Conservation (phyloP, 768 basidiomycete genomes). For the Myochromella boudieri region DNA sequence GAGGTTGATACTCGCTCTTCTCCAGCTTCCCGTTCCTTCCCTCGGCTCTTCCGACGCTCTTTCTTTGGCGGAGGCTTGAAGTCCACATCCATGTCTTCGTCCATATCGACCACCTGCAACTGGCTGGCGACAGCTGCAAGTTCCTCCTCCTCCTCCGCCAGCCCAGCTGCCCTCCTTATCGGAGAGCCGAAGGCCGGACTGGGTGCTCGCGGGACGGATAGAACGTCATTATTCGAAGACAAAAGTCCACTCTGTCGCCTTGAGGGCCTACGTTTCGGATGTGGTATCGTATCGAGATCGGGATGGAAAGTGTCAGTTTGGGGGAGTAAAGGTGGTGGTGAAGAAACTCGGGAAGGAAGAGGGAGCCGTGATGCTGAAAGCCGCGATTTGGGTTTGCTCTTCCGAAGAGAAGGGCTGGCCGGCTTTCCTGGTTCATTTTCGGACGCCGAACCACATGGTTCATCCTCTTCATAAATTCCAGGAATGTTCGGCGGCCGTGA, state of each 20-base stretch:
- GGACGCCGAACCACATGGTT: conserved; percentile 44
- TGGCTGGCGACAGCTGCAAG: conserved; percentile 33
- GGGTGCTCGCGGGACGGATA: conserved; percentile 51
- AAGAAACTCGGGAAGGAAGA: conserved; percentile 41
- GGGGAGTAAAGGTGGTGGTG: conserved; percentile 35
- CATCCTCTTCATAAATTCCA: conserved; percentile 68
- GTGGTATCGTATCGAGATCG: conserved; percentile 23
- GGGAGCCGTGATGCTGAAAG: conserved; percentile 49
- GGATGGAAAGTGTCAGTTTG: conserved; percentile 24
- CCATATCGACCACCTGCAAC: conserved; percentile 33
- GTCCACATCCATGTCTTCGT: conserved; percentile 30
- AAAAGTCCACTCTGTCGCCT: conserved; percentile 59
- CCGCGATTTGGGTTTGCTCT: conserved; percentile 46
- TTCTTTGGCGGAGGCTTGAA: conserved; percentile 33
- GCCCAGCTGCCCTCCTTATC: conserved; percentile 50
- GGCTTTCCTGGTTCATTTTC: conserved; percentile 40
- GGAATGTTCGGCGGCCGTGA: conserved; percentile 68
- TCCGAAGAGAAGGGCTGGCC: conserved; percentile 40
- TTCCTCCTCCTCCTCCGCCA: conserved; percentile 61
- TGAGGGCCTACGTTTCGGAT: conserved; percentile 37
- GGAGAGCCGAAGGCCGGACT: conserved; percentile 74
- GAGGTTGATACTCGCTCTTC: conserved; percentile 22
- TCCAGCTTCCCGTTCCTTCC: conserved; percentile 36
- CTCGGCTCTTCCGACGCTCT: conserved; percentile 48
- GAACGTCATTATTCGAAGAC: conserved; percentile 37